Base-by-base conservation (phyloP, 306 rosid species). In the Trifolium pratense region DNA sequence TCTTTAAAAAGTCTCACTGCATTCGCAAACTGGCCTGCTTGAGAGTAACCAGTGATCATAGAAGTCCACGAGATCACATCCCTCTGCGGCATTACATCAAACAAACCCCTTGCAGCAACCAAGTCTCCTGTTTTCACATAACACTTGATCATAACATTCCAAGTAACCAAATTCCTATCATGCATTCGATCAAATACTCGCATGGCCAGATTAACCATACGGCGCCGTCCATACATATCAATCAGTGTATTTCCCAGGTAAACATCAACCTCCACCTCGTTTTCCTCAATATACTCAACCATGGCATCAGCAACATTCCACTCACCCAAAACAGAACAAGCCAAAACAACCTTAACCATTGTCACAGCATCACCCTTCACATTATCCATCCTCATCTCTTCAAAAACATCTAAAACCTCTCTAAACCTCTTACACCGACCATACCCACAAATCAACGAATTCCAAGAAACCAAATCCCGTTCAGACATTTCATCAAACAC, bases 401-500 rank as follows among this genome's bases (percentile, higher is more conserved):
- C 59, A 49, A 91, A 91, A 60, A 86, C 78, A 57, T 29, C 73
- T 87, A 89, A 81, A 69, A 85, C 96, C 69, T 93, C 91, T 68
- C 76, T 67, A 88, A 61, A 91, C 65, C 74, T 78, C 77, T 56
- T 80, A 40, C 79, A 75, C 69, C 84, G 88, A 65, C 89, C 56
- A 69, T 77, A 91, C 49, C 90, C 97, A 80, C 92, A 91, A 46
- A 93, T 83, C 83, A 91, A 63, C 17, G 97, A 91, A 69, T 91
- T 93, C 98, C 96, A 93, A 43, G 98, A 93, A 37, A 93, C 92
- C 78, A 91, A 83, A 80, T 91, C 97, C 78, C 89, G 84, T 1
- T 85, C 84, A 7, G 20, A 43, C 92, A 91, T 91, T 89, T 65
- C 86, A 70, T 89, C 97, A 70, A 93, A 91, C 83, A 86, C 71